Base-by-base conservation (phyloP, 768 basidiomycete species). In the Chalciporus piperatus region DNA sequence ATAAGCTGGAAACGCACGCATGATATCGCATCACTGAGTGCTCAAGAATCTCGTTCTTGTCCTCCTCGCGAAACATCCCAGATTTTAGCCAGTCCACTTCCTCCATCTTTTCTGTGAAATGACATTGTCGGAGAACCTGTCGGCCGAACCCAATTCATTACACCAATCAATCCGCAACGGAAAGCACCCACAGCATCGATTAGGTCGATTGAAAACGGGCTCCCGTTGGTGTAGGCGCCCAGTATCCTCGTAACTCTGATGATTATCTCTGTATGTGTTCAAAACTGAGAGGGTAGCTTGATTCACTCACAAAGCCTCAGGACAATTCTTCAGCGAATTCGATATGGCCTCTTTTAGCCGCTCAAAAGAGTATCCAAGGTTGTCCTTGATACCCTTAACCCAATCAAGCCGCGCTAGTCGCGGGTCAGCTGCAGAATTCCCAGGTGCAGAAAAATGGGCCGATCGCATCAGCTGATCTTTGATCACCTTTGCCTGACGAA, bases 21-120 rank as follows among this genome's bases (percentile, higher is more conserved):
- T 84, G 83, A 60, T 85, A 85, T 56, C 84, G 70, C 7, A 78
- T 73, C 23, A 81, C 65, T 1, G 75, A 73, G 51, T 81, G 78
- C 9, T 76, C 69, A 11, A 84, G 64, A 5, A 75, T 74, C 40
- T 50, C 51, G 6, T 66, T 44, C 52, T 74, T 73, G 30, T 76
- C 70, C 32, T 67, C 63, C 9, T 52, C 54, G 6, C 45, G 56
- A 49, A 83, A 82, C 42, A 69, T 74, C 6, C 62, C 65, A 0
- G 74, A 68, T 33, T 68, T 60, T 8, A 76, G 74, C 83, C 84
- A 85, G 0, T 73, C 71, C 3, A 84, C 59, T 27, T 75, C 68
- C 14, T 73, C 59, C 74, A 85, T 79, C 61, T 82, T 81, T 46
- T 65, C 54, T 12, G 78, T 72, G 54, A 85, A 85, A 0, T 75